Base-by-base conservation (phyloP, 768 basidiomycete species). In the Mycena latifolia region DNA sequence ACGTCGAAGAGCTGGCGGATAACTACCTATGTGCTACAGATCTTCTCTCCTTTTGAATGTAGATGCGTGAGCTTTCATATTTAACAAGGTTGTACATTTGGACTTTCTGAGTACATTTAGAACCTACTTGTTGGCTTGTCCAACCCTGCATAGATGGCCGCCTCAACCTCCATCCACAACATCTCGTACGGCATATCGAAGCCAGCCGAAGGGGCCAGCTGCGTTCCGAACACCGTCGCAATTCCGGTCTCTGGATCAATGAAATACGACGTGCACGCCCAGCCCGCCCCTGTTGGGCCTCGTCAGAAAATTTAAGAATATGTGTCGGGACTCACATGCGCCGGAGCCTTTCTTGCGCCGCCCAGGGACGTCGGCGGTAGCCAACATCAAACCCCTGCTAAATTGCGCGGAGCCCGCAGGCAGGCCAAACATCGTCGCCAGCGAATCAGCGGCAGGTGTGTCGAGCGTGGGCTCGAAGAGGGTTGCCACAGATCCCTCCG, bases 231-330 rank as follows among this genome's bases (percentile, higher is more conserved):
- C 1, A 79, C 78, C 8, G 70, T 70, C 1, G 79, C 79, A 43
- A 81, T 70, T 3, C 79, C 79, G 2, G 77, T 76, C 7, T 66
- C 70, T 25, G 79, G 78, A 61, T 81, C 80, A 53, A 80, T 71
- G 33, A 77, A 74, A 53, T 74, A 74, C 46, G 69, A 74, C 2
- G 80, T 79, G 27, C 74, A 74, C n/a, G 79, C 79, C 76, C 76
- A 81, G 25, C 80, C 80, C 28, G 57, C 72, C 79, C 79, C 79
- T 79, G 0, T 48, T 9, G 28, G 5, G n/a, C n/a, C n/a, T n/a
- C n/a, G n/a, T n/a, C n/a, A n/a, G n/a, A n/a, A n/a, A n/a, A n/a
- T 14, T 35, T 35, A 14, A 14, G 33, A 35, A 35, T 35, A n/a
- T n/a, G n/a, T n/a, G n/a, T n/a, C n/a, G n/a, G n/a, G n/a, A 73